Conservation (phyloP, 139 green algal genomes). For the Volvox africanus region DNA sequence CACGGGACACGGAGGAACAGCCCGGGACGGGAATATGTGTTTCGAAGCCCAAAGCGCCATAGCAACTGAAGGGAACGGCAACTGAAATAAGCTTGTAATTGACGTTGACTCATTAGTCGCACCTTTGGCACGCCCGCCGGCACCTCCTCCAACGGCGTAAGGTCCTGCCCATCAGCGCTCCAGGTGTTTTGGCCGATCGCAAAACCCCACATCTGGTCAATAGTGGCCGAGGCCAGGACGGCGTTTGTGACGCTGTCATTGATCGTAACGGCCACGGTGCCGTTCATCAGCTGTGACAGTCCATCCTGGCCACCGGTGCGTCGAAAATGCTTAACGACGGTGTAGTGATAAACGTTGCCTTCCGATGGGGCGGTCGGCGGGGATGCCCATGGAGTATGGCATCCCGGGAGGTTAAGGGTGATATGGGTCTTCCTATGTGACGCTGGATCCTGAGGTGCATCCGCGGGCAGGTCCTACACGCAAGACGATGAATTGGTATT, state of each 20-base stretch:
- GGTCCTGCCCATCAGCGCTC: slow-evolving; percentile 31
- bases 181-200: slow-evolving; percentile 32
- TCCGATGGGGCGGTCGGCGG: not conserved
- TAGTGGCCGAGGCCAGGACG: not conserved
- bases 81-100: no score
- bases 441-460: slow-evolving; percentile 11
- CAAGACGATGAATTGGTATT: not conserved
- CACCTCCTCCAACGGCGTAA: slow-evolving; percentile 10
- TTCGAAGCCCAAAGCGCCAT: no score
- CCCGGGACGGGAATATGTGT: no score
- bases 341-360: slow-evolving; percentile 9
- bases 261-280: slow-evolving; percentile 12
- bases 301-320: not conserved
- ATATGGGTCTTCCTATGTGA: slow-evolving; percentile 10
- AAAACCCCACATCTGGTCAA: slow-evolving; percentile 40
- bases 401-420: slow-evolving; percentile 35
- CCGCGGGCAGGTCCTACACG: slow-evolving; percentile 6
- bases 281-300: slow-evolving; percentile 22
- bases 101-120: not conserved
- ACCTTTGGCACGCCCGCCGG: slow-evolving; percentile 44
- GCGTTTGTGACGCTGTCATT: slow-evolving; percentile 23
- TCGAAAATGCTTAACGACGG: slow-evolving; percentile 15
- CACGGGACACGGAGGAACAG: no score
- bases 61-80: no score
- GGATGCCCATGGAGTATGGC: not conserved